These are phyloP conservation scores for Mycoemilia scoparia DNA, from an alignment of 192 early-diverging fungal genomes.

Conservation along the genomic window DNA sequence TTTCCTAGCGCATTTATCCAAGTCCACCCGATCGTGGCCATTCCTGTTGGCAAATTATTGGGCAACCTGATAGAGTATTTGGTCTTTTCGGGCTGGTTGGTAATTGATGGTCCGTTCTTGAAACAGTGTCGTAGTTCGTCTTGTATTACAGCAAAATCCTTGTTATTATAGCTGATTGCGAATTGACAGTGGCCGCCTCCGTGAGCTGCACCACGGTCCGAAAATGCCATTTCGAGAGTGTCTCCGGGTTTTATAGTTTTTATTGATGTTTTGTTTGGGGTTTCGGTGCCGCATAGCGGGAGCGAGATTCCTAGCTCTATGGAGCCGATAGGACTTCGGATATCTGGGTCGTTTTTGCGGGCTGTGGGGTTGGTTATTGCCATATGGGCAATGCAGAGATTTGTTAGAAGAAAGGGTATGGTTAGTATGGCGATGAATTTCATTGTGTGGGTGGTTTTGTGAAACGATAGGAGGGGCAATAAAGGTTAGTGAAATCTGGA, in stretches of 20 bases:
- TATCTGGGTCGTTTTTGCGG: no score
- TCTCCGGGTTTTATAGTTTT: slow-evolving; percentile 27
- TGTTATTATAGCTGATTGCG: slow-evolving; percentile 38
- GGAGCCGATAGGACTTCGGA: slow-evolving; percentile 20
- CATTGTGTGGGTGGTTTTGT: no score
- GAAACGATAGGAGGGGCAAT: no score
- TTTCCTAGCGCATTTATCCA: slow-evolving; percentile 12
- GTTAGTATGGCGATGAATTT: no score
- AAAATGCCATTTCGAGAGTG: slow-evolving; percentile 27
- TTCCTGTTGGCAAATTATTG: slow-evolving; percentile 23
- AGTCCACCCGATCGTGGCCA: slow-evolving; percentile 26
- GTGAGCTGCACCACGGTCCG: slow-evolving; percentile 29
- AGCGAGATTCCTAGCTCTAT: slow-evolving; percentile 9
- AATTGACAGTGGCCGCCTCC: slow-evolving; percentile 55
- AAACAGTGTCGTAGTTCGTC: slow-evolving; percentile 37
- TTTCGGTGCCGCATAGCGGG: slow-evolving; percentile 22
- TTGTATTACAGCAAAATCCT: slow-evolving; percentile 42
- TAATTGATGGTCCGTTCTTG: slow-evolving; percentile 16
- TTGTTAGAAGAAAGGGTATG: no score
- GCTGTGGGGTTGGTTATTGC: no score
- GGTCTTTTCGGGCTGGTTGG: slow-evolving; percentile 13
- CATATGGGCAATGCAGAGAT: no score
- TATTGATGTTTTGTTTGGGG: slow-evolving; percentile 13
- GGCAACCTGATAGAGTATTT: slow-evolving; percentile 32
- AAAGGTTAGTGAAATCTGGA: no score